Percentiles rank a stretch among this genome's conserved stretches.
Conservation (phyloP, 179 eudicot genomes). For the Beta lomatogona region DNA sequence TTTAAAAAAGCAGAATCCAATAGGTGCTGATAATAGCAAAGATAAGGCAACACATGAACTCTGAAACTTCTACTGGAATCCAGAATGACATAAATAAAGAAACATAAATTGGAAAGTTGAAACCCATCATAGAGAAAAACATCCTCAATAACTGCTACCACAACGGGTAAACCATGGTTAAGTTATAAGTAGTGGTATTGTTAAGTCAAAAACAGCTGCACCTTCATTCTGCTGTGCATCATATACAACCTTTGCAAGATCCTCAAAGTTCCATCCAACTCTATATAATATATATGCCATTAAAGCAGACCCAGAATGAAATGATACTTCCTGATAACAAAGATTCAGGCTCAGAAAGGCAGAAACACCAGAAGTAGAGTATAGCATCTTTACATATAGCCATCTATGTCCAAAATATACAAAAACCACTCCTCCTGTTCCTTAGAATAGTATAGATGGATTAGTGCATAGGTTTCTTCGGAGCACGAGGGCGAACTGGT, state of each 20-base stretch:
- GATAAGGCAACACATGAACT: neutral
- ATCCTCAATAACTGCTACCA: conserved; percentile 17
- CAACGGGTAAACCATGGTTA: neutral
- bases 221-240: conserved; percentile 27
- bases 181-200: conserved; percentile 3
- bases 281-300: conserved; percentile 16
- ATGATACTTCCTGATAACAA: conserved; percentile 7
- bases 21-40: neutral
- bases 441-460: conserved; percentile 9
- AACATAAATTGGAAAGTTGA: neutral
- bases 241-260: conserved; percentile 31
- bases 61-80: neutral
- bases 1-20: neutral
- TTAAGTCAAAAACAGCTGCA: conserved; percentile 28
- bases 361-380: conserved; percentile 22
- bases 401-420: conserved; percentile 32
- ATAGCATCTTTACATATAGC: conserved; percentile 32
- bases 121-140: conserved; percentile 7
- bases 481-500: conserved; percentile 54
- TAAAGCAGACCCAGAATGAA: conserved; percentile 11
- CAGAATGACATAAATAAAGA: neutral
- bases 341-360: conserved; percentile 13
- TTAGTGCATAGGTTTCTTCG: conserved; percentile 27
- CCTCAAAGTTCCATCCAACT: conserved; percentile 29
- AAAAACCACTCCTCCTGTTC: conserved; percentile 15